Evolutionary conservation across 2,329 filamentous ascomycete genomes (phyloP).

Genomic region (Paracoccidioides brasiliensis): DNA sequence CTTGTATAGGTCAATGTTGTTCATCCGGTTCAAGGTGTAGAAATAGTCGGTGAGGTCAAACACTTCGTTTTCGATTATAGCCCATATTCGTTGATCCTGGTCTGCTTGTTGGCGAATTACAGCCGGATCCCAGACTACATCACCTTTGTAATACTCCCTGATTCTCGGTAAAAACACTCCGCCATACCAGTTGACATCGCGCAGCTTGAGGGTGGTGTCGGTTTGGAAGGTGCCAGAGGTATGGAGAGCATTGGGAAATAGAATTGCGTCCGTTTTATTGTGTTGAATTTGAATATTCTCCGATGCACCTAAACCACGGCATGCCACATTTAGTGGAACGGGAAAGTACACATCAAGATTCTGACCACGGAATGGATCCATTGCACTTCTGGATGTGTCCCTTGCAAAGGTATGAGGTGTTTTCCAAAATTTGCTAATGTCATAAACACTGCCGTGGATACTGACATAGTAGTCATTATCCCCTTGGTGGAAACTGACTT

Average conservation of each 20-base stretch:
- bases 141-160: conserved; percentile 73
- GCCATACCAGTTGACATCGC: conserved; percentile 62
- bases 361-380: conserved; percentile 65
- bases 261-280: conserved; percentile 50
- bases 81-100: conserved; percentile 60
- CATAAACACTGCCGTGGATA: conserved; percentile 79
- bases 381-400: conserved; percentile 43
- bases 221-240: conserved; percentile 51
- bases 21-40: conserved; percentile 51
- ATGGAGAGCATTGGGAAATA: conserved; percentile 49
- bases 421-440: conserved; percentile 79
- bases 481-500: conserved; percentile 60
- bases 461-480: conserved; percentile 73
- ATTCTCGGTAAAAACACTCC: conserved; percentile 63
- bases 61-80: conserved; percentile 59
- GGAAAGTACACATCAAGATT: conserved; percentile 78
- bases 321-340: conserved; percentile 61
- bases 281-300: conserved; percentile 40
- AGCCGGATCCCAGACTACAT: conserved; percentile 57
- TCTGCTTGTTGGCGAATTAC: conserved; percentile 53
- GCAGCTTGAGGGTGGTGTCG: conserved; percentile 45
- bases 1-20: conserved; percentile 44
- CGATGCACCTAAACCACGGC: conserved; percentile 55
- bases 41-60: conserved; percentile 93
- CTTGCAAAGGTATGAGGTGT: conserved; percentile 65